These are phyloP conservation scores for Corylus heterophylla DNA, from an alignment of 306 rosid species.

Conservation along the genomic window DNA sequence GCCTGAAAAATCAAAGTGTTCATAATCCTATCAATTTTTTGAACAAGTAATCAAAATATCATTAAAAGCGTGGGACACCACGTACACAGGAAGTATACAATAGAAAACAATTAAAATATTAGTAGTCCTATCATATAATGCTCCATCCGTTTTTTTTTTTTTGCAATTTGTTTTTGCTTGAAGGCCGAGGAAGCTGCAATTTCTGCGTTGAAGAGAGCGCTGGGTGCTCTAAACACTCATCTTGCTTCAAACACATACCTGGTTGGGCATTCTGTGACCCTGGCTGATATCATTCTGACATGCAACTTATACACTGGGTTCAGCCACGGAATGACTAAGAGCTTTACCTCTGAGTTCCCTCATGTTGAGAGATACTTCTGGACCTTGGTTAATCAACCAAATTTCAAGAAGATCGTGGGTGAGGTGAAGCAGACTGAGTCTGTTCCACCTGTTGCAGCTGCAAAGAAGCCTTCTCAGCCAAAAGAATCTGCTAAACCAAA, in stretches of 20 bases:
- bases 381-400: constrained; percentile 95
- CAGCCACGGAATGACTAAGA: constrained; percentile 43
- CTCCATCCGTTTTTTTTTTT: not conserved
- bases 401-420: constrained; percentile 67
- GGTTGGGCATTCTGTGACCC: constrained; percentile 79
- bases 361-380: constrained; percentile 92
- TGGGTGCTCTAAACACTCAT: constrained; percentile 68
- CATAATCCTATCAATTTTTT: not conserved
- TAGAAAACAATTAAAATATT: too few species aligned
- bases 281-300: constrained; percentile 65
- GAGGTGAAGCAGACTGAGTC: constrained; percentile 69
- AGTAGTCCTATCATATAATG: not conserved
- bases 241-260: constrained; percentile 75
- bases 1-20: too few species aligned
- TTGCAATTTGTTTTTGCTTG: constrained; percentile 11
- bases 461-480: constrained; percentile 68
- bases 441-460: constrained; percentile 55
- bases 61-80: too few species aligned
- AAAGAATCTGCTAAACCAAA: constrained; percentile 67
- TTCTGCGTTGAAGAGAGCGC: constrained; percentile 59
- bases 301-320: constrained; percentile 53
- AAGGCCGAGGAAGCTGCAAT: constrained; percentile 76
- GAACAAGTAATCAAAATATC: too few species aligned
- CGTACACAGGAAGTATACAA: too few species aligned
- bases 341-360: constrained; percentile 81